phyloP scores from a whole-genome alignment of 495 filamentous ascomycete species.

The Neurospora sp. region DNA sequence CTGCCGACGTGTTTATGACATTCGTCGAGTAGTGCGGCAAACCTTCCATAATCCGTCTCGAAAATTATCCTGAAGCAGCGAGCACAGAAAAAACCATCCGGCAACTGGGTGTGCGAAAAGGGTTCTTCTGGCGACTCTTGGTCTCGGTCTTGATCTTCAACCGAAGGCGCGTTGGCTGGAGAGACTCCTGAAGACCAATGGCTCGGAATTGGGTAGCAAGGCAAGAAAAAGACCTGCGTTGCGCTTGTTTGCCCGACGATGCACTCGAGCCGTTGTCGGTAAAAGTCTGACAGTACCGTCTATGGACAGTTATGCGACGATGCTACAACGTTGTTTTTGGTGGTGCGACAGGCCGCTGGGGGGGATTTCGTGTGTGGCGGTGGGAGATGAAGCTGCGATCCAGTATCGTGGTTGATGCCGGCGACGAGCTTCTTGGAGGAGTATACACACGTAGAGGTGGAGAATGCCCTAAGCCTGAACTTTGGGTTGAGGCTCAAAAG shows the following conservation, averaged over 20 bases:
- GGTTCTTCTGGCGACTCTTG: slow-evolving; percentile 9
- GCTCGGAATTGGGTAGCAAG: slow-evolving; percentile 11
- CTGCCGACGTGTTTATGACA: slow-evolving; percentile 28
- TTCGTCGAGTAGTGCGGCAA: slow-evolving; percentile 26
- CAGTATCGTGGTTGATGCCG: slow-evolving; percentile 4
- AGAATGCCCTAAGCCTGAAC: slow-evolving; percentile 22
- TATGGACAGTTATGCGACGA: neutral
- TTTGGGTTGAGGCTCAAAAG: slow-evolving; percentile 23
- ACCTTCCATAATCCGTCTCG: slow-evolving; percentile 30
- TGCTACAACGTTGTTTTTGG: neutral
- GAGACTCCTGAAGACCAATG: slow-evolving; percentile 4
- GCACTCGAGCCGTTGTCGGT: neutral
- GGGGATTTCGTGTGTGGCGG: neutral
- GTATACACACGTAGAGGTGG: slow-evolving; percentile 14
- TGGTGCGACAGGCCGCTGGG: neutral
- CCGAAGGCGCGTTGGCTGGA: slow-evolving; percentile 3
- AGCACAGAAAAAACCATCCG: slow-evolving; percentile 24
- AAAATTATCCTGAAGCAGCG: slow-evolving; percentile 15
- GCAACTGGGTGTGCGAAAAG: slow-evolving; percentile 15
- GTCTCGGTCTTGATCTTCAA: neutral
- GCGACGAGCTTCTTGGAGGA: neutral
- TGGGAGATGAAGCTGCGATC: slow-evolving; percentile 13
- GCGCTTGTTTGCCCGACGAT: slow-evolving; percentile 9
- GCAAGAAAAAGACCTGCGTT: slow-evolving; percentile 2
- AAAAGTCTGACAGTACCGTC: neutral